Conservation (phyloP, 148 eudicot species). For the Silene latifolia region DNA sequence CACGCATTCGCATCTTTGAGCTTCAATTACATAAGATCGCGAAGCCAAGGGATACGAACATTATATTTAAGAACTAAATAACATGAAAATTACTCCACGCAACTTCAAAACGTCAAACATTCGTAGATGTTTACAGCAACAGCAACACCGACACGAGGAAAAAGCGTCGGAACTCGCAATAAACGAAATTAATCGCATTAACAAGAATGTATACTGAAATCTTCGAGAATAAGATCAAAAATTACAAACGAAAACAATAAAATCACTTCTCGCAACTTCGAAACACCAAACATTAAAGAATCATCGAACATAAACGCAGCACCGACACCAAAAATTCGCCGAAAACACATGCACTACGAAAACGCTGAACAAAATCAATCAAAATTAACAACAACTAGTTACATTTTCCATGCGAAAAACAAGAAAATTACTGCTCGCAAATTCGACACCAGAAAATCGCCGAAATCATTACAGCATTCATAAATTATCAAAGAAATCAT, state of each 20-base stretch:
- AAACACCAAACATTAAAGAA: neutral
- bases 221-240: neutral
- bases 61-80: neutral
- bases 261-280: neutral
- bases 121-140: neutral
- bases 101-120: neutral
- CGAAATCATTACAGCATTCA: neutral
- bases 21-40: too few relatives aligned
- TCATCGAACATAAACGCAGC: neutral
- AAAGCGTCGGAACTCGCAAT: neutral
- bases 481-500: neutral
- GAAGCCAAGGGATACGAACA: too few relatives aligned
- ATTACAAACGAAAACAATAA: neutral
- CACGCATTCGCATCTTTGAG: too few relatives aligned
- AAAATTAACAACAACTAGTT: too few relatives aligned
- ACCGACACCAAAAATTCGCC: neutral
- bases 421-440: neutral
- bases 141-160: neutral
- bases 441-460: neutral
- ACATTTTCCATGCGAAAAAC: neutral
- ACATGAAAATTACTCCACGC: neutral
- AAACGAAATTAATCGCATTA: conserved; percentile 3
- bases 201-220: too few relatives aligned
- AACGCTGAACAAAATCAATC: neutral
- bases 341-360: too few relatives aligned